Evolutionary conservation across 257 asterid genomes (phyloP), one percentile per base, ranked within the genome.

Genomic region (Solanum sejunctum): DNA sequence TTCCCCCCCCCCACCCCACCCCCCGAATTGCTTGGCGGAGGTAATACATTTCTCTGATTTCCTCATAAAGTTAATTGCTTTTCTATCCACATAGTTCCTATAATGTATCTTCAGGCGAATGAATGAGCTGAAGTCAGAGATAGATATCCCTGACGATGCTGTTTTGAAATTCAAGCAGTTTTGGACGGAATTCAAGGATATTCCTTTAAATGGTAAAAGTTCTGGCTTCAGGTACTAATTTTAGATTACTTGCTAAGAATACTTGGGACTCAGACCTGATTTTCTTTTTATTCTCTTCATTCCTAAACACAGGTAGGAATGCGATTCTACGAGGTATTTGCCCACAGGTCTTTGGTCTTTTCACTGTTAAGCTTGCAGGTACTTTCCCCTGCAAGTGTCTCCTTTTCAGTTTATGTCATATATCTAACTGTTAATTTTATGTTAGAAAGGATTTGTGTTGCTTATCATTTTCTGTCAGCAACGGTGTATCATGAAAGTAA

Each of bases 351-450:
- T 97, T 93, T 84, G 99, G 99, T 83, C 98, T 97, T 88, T 97
- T 97, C 88, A 94, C 98, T 28, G 99, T 97, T 85, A 97, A 97
- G 92, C 98, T 97, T 87, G 98, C 99, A 88, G 99, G 99, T 97
- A 87, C 52, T 85, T 60, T 47, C 64, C 83, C 78, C 52, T 52
- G 28, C 82, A 16, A 45, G 61, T 43, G 47, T 79, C 49, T 75
- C 55, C 58, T 58, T 41, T 54, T 87, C 80, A 83, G 45, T 80
- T 71, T 72, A 70, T 63, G 66, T 52, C 66, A 78, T 49, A 28
- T 52, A 18, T 52, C 7, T 78, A 52, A 70, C 52, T 55, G 84
- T 45, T 23, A 75, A 39, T 78, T 54, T 36, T 26, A 28, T 36
- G 41, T 78, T 28, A 78, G 61, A 78, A 32, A 32, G 51, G 28